Percentiles rank a stretch among this genome's conserved stretches.
These are phyloP conservation scores for Cordia subcordata DNA, from an alignment of 257 asterid genomes.

Conservation along the genomic window DNA sequence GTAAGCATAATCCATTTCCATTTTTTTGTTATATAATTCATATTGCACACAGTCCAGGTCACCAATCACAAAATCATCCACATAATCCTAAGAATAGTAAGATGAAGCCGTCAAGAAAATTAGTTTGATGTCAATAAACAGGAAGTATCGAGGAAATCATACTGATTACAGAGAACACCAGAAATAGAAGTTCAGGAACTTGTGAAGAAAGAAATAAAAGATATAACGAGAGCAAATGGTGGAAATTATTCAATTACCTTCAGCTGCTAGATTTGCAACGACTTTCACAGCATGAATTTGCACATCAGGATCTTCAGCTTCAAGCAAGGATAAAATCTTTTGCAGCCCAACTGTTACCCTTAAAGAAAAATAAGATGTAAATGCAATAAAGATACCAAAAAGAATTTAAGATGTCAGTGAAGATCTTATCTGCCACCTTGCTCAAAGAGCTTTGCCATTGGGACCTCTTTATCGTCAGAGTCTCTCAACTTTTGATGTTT, in stretches of 20 bases:
- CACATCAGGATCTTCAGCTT: conserved; percentile 80
- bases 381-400: neutral
- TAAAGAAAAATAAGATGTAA: conserved; percentile 6
- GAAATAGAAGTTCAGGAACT: neutral
- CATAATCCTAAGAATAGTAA: too few species aligned
- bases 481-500: conserved; percentile 48
- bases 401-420: conserved; percentile 1
- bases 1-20: too few species aligned
- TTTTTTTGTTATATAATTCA: too few species aligned
- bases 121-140: too few species aligned
- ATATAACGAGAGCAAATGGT: neutral
- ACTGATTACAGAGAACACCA: too few species aligned
- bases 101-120: too few species aligned
- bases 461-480: conserved; percentile 56
- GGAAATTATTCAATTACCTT: conserved; percentile 43
- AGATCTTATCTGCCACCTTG: conserved; percentile 50
- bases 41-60: too few species aligned
- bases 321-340: conserved; percentile 78
- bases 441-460: conserved; percentile 74
- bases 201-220: neutral
- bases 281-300: conserved; percentile 94
- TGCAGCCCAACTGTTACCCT: conserved; percentile 68
- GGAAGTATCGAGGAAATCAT: too few species aligned
- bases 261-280: conserved; percentile 93
- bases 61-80: too few species aligned